phyloP scores from a whole-genome alignment of 176 grass and related monocot genomes.

The Tuctoria greenei region DNA sequence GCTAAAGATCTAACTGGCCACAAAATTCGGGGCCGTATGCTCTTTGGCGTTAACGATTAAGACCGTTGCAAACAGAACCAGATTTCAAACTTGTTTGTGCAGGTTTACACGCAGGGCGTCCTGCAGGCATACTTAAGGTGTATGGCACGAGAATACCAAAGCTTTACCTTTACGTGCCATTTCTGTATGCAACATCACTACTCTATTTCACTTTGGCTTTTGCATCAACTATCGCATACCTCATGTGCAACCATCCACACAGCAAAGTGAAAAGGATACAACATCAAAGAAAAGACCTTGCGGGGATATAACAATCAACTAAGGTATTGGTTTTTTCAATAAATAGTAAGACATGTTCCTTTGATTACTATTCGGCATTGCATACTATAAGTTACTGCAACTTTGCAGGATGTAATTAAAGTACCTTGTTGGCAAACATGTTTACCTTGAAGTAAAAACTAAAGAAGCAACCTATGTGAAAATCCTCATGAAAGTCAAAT shows the following conservation, averaged over 20 bases:
- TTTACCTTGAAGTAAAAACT: conserved; percentile 44
- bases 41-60: too few relatives aligned
- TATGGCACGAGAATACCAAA: not conserved
- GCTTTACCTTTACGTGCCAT: not conserved
- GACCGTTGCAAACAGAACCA: not conserved
- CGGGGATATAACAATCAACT: conserved; percentile 3
- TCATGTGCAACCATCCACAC: not conserved
- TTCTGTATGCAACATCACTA: not conserved
- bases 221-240: not conserved
- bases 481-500: conserved; percentile 46
- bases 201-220: not conserved
- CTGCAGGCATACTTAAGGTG: not conserved
- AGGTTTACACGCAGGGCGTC: not conserved
- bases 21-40: too few relatives aligned
- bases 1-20: too few relatives aligned
- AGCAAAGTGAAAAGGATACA: not conserved
- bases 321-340: conserved; percentile 33
- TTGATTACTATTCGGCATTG: conserved; percentile 36
- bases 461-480: conserved; percentile 48
- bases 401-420: conserved; percentile 48
- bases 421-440: conserved; percentile 52
- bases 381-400: conserved; percentile 55
- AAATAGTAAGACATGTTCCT: conserved; percentile 53
- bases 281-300: not conserved
- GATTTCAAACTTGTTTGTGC: not conserved